A percentile compares a stretch with the other conserved stretches of the same genome.
phyloP scores from a whole-genome alignment of 2,329 filamentous ascomycete genomes.

The Pseudogymnoascus sp. region DNA sequence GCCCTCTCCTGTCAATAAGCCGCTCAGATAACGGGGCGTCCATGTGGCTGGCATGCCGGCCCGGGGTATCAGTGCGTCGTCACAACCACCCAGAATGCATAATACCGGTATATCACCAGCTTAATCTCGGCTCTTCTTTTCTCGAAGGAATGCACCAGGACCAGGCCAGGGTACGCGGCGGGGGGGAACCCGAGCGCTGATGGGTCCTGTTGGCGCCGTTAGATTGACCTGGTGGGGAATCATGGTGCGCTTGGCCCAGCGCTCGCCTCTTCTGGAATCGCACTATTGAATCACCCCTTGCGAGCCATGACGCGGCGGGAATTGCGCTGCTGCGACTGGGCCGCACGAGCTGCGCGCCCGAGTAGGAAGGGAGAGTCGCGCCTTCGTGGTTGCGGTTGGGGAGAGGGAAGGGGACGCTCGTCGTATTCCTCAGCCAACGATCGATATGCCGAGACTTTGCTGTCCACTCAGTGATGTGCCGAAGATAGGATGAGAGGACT shows the following conservation, averaged over 20 bases:
- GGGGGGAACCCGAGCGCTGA: neutral
- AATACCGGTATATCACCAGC: neutral
- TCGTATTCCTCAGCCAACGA: neutral
- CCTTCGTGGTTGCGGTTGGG: too few relatives aligned
- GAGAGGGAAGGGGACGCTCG: too few relatives aligned
- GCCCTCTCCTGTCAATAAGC: slow-evolving; percentile 5
- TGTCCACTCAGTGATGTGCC: neutral
- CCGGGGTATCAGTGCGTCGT: neutral
- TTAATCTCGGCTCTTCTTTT: slow-evolving; percentile 8
- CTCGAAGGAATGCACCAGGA: neutral
- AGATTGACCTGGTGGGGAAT: neutral
- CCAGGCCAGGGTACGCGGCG: neutral
- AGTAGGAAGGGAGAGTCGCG: neutral
- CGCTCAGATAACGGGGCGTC: neutral
- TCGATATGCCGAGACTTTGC: neutral
- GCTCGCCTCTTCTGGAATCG: slow-evolving; percentile 3
- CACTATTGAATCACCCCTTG: neutral
- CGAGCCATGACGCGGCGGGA: neutral
- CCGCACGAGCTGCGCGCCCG: neutral
- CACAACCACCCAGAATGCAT: neutral
- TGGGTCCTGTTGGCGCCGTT: slow-evolving; percentile 4
- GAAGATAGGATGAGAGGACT: neutral
- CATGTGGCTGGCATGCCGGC: neutral
- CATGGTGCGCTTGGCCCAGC: neutral
- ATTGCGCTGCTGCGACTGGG: neutral